These are phyloP conservation scores for Polyporus arcularius DNA, from an alignment of 768 basidiomycete genomes.

Conservation along the genomic window DNA sequence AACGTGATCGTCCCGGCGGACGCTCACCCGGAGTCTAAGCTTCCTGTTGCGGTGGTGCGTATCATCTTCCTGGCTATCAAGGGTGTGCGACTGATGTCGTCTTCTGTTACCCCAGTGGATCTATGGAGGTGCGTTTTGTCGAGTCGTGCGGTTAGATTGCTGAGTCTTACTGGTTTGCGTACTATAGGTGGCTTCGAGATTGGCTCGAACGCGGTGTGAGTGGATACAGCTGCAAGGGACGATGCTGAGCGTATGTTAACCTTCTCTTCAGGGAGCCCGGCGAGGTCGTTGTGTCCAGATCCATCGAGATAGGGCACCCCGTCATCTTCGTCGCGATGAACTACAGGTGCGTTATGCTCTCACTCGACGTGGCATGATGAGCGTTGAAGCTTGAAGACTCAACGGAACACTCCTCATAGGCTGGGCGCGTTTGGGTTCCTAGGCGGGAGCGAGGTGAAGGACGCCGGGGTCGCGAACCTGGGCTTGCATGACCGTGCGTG, in stretches of 20 bases:
- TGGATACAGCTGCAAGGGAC: not conserved
- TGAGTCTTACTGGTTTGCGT: no score
- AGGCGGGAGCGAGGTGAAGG: constrained; percentile 40
- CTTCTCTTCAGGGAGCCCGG: not conserved
- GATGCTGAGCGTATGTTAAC: no score
- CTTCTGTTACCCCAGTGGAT: no score
- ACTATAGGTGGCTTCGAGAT: constrained; percentile 3
- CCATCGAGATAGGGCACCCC: constrained; percentile 44
- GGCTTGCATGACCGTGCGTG: constrained; percentile 51
- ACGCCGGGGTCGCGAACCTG: constrained; percentile 44
- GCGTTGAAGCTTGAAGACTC: not conserved
- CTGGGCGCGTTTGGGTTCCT: constrained; percentile 43
- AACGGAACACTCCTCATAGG: not conserved
- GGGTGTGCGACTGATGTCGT: constrained; percentile 17
- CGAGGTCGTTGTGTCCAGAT: constrained; percentile 30
- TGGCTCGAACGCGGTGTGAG: constrained; percentile 14
- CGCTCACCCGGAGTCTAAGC: not conserved
- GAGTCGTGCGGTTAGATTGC: no score
- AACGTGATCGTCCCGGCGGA: constrained; percentile 40
- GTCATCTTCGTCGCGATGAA: constrained; percentile 60
- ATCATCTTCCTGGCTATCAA: no score
- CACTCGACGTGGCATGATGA: not conserved
- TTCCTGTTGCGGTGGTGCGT: constrained; percentile 1
- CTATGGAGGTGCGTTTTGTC: constrained; percentile 39
- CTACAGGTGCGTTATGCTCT: constrained; percentile 39